phyloP scores from a whole-genome alignment of 495 filamentous ascomycete species.

The Oidiodendron maius region DNA sequence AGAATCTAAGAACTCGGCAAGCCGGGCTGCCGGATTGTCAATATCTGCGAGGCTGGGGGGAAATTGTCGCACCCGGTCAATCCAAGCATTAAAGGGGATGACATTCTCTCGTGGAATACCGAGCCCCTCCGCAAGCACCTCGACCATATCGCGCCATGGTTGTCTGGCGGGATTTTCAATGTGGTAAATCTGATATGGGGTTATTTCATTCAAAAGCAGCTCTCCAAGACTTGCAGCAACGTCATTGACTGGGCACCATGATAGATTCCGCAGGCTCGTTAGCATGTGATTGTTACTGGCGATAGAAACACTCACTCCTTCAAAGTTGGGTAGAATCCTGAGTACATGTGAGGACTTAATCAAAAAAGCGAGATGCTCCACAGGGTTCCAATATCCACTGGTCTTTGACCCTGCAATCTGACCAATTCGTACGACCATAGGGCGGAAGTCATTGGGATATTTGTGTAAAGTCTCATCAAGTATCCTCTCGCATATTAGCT shows the following conservation, averaged over 20 bases:
- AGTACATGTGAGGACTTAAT: constrained; percentile 47
- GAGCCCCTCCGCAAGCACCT: constrained; percentile 35
- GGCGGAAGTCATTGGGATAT: constrained; percentile 34
- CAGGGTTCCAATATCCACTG: constrained; percentile 47
- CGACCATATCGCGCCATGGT: constrained; percentile 38
- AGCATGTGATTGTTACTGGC: background rate
- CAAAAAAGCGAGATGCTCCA: constrained; percentile 43
- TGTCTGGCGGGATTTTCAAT: constrained; percentile 49
- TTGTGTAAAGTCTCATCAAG: constrained; percentile 41
- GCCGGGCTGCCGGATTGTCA: constrained; percentile 40
- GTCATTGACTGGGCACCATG: constrained; percentile 45
- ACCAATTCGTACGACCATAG: constrained; percentile 39
- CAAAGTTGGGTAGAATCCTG: constrained; percentile 34
- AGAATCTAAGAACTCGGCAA: constrained; percentile 44
- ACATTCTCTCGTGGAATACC: constrained; percentile 27
- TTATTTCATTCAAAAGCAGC: constrained; percentile 22
- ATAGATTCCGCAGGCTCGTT: no score
- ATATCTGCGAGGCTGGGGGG: constrained; percentile 20
- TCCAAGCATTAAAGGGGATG: constrained; percentile 43
- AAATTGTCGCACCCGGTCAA: constrained; percentile 31
- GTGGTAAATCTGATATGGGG: constrained; percentile 42
- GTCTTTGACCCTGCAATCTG: constrained; percentile 44
- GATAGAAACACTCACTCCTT: constrained; percentile 26
- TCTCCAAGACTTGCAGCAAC: constrained; percentile 35
- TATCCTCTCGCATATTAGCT: constrained; percentile 44